Conservation (phyloP, 1,284 basidiomycete species). For the Ceratobasidium sp. region DNA sequence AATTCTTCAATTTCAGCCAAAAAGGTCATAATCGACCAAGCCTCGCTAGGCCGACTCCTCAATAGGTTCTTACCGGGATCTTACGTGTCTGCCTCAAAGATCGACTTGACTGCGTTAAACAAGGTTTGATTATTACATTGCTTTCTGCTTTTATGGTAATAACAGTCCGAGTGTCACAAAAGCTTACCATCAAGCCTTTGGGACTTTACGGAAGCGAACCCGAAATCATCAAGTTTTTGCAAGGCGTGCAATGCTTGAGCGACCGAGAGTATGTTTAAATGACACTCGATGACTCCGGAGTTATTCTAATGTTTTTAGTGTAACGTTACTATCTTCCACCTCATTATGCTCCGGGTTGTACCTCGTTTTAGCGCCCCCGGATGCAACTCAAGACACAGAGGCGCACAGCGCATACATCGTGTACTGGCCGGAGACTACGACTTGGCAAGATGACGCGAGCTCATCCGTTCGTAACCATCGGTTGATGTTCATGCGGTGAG, state of each 20-base stretch:
- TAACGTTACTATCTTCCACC: not conserved
- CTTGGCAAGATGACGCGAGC: constrained; percentile 45
- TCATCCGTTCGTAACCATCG: constrained; percentile 45
- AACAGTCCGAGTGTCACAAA: constrained; percentile 55
- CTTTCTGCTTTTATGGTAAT: not conserved
- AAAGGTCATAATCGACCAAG: constrained; percentile 45
- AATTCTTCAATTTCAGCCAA: not conserved
- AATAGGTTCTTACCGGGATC: constrained; percentile 38
- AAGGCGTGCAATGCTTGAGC: constrained; percentile 1
- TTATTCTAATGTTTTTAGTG: constrained; percentile 30
- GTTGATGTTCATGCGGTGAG: constrained; percentile 49
- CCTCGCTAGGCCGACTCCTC: constrained; percentile 31
- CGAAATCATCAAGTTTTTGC: constrained; percentile 65
- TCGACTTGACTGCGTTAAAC: constrained; percentile 65
- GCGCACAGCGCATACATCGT: constrained; percentile 38
- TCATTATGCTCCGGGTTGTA: constrained; percentile 68
- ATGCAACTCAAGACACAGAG: not conserved
- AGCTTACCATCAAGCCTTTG: constrained; percentile 63
- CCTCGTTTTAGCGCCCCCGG: constrained; percentile 50
- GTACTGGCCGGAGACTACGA: constrained; percentile 50
- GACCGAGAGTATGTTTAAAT: constrained; percentile 44
- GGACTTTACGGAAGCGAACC: constrained; percentile 70
- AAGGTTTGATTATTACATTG: not conserved
- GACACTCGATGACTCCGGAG: not conserved
- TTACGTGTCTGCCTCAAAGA: constrained; percentile 20